Conservation (phyloP, 2,329 filamentous ascomycete species). For the Diaporthe amygdali region DNA sequence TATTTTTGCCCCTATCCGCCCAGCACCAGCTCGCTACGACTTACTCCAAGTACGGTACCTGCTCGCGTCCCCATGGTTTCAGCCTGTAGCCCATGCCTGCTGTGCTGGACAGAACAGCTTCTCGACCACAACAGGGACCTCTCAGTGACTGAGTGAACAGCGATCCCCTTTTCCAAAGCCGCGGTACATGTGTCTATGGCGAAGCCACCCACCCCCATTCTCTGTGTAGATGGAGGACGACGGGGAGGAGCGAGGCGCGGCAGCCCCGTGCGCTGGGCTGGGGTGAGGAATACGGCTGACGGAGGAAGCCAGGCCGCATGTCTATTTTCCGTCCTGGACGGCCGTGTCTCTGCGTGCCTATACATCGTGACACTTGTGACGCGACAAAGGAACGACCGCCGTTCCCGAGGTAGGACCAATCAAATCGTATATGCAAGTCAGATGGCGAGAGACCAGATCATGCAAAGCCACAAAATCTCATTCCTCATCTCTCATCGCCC, state of each 20-base stretch:
- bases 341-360: background rate
- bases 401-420: constrained; percentile 10
- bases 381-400: background rate
- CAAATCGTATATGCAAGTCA: constrained; percentile 9
- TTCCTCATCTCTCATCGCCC: background rate
- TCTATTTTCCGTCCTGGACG: background rate
- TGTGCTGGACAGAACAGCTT: background rate
- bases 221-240: background rate
- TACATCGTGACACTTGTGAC: background rate
- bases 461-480: constrained; percentile 4
- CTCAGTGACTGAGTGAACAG: background rate
- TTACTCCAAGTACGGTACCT: background rate
- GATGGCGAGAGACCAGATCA: constrained; percentile 11
- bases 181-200: background rate
- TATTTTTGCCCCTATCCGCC: constrained; percentile 17
- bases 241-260: background rate
- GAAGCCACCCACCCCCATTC: background rate
- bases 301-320: constrained; percentile 2
- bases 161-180: background rate
- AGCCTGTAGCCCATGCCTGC: background rate
- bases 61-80: background rate
- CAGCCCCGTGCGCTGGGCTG: background rate
- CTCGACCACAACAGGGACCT: background rate
- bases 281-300: constrained; percentile 1
- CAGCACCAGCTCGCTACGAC: background rate